Percentiles rank a stretch among this genome's conserved stretches.
These are phyloP conservation scores for Venturia aucupariae DNA, from an alignment of 2,329 filamentous ascomycete species.

Conservation along the genomic window DNA sequence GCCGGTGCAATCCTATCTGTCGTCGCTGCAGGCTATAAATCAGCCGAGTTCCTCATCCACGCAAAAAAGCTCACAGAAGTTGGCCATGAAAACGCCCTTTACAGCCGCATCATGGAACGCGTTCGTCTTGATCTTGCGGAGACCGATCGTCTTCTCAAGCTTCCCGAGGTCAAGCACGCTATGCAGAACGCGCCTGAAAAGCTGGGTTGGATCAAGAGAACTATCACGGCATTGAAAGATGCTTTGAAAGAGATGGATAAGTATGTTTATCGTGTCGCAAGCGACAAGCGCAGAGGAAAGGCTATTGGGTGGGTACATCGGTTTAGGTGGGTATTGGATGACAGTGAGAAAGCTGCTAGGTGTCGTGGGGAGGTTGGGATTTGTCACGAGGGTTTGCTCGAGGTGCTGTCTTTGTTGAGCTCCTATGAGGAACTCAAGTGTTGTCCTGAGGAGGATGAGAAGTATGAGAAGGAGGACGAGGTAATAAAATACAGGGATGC, in stretches of 20 bases:
- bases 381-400: conserved; percentile 26
- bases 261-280: conserved; percentile 27
- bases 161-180: conserved; percentile 29
- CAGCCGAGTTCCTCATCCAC: conserved; percentile 28
- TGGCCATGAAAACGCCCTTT: conserved; percentile 29
- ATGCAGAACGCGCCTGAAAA: conserved; percentile 28
- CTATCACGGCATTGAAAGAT: conserved; percentile 28
- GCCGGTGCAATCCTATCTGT: conserved; percentile 26
- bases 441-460: not conserved
- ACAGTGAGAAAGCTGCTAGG: conserved; percentile 31
- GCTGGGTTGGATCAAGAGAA: conserved; percentile 29
- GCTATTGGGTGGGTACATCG: conserved; percentile 29
- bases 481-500: not conserved
- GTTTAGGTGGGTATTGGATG: conserved; percentile 30
- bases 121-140: conserved; percentile 30
- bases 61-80: conserved; percentile 29
- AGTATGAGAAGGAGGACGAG: not conserved
- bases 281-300: conserved; percentile 27
- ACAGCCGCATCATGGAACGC: conserved; percentile 30
- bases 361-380: conserved; percentile 27
- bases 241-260: conserved; percentile 30
- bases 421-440: conserved; percentile 20
- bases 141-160: conserved; percentile 28
- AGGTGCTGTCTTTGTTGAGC: conserved; percentile 28
- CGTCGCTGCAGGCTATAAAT: conserved; percentile 30